phyloP scores from a whole-genome alignment of 73 alveolate genomes.

The Breviolum minutum region DNA sequence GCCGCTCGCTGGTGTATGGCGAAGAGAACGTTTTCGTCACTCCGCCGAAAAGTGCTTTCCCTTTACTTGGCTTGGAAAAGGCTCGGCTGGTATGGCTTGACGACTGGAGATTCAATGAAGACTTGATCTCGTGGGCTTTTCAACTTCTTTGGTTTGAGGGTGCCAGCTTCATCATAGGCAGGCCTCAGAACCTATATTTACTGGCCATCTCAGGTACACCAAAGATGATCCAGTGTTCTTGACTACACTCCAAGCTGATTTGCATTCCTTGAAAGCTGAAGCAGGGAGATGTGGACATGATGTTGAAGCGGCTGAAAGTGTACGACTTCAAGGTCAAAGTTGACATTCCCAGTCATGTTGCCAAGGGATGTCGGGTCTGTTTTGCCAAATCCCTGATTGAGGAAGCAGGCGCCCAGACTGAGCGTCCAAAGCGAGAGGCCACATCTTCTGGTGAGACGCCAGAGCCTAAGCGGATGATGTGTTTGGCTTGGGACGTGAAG shows the following conservation, averaged over 20 bases:
- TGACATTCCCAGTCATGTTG: not conserved
- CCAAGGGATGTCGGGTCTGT: not conserved
- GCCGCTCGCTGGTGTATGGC: not conserved
- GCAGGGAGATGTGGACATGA: conserved; percentile 46
- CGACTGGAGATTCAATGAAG: conserved; percentile 22
- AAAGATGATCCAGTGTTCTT: conserved; percentile 1
- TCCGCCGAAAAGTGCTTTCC: not conserved
- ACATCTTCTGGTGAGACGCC: conserved; percentile 25
- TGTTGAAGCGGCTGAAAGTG: not conserved
- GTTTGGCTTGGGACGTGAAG: not conserved
- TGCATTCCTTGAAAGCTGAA: conserved; percentile 34
- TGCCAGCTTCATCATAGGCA: not conserved
- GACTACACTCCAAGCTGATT: conserved; percentile 10
- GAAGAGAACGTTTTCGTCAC: not conserved
- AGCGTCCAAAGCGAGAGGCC: not conserved
- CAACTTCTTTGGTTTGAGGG: conserved; percentile 31
- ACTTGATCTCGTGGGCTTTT: not conserved
- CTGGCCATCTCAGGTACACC: not conserved
- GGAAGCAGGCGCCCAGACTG: too few species aligned
- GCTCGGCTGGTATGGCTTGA: not conserved
- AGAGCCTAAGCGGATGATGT: not conserved
- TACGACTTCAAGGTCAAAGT: not conserved
- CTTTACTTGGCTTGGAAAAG: not conserved
- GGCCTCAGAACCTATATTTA: not conserved
- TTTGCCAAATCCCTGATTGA: not conserved